A percentile compares a stretch with the other conserved stretches of the same genome.
Conservation (phyloP, 345 rosid genomes). For the Odontarrhena argentea region DNA sequence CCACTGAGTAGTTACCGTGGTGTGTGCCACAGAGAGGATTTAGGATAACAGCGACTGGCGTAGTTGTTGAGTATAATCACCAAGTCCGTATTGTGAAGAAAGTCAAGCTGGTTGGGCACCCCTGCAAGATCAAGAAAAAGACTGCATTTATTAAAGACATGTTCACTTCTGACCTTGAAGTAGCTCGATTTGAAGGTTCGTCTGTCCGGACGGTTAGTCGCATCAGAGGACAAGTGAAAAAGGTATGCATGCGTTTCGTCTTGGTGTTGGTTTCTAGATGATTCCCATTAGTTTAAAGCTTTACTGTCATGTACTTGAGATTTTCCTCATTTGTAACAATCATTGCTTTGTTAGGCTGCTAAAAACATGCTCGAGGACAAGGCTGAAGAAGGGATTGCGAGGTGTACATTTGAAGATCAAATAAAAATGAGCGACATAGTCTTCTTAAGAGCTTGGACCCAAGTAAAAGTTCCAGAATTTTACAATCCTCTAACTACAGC, state of each 20-base stretch:
- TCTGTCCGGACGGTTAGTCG: conserved; percentile 88
- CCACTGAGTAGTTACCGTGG: conserved; percentile 35
- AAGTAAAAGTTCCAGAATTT: conserved; percentile 73
- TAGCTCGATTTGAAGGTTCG: conserved; percentile 89
- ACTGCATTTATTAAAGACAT: conserved; percentile 84
- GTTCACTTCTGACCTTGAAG: conserved; percentile 96
- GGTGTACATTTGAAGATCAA: conserved; percentile 97
- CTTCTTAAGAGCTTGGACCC: conserved; percentile 79
- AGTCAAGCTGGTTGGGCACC: conserved; percentile 85
- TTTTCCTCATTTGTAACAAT: conserved; percentile 10
- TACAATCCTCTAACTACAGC: conserved; percentile 86
- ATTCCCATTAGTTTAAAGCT: background rate
- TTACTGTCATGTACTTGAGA: background rate
- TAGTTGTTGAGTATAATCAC: conserved; percentile 81
- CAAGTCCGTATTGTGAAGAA: conserved; percentile 75
- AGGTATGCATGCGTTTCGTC: conserved; percentile 50
- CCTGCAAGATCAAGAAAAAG: conserved; percentile 87
- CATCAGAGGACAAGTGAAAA: conserved; percentile 90
- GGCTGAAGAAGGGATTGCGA: conserved; percentile 80
- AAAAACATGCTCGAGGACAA: conserved; percentile 75
- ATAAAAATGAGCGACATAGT: conserved; percentile 89
- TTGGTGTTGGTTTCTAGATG: conserved; percentile 16
- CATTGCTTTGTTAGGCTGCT: conserved; percentile 56
- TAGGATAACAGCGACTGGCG: conserved; percentile 83
- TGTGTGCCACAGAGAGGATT: conserved; percentile 62